Evolutionary conservation across 1,139 yeast species (phyloP), one percentile per base, ranked within the genome.

Genomic region (Scheffersomyces illinoinensis): DNA sequence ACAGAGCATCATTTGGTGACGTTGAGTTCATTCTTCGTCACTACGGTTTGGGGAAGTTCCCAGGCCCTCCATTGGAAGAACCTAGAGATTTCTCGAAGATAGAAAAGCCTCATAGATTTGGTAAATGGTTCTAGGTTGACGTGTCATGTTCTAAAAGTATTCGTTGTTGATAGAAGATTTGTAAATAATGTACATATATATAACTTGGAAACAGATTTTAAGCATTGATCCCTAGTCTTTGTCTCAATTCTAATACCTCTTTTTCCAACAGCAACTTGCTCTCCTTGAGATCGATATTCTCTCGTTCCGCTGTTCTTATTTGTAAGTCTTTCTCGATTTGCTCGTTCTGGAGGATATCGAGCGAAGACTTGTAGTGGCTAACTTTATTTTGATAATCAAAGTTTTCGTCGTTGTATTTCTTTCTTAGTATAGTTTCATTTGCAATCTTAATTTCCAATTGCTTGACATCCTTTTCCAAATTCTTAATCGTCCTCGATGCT

Each of bases 1-100:
- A 90, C 60, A 84, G 96, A 66, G 91, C 86, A 54, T 78, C 85
- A 12, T 91, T 93, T 73, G 98, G 98, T 18, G 97, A 95, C 71
- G 88, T 93, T 39, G 86, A 85, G 51, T 84, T 77, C 20, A 86
- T 88, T 39, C 78, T 92, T 62, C 82, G 82, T 61, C 83, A 85
- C 60, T 91, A 88, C 68, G 98, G 97, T 0, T 77, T 93, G 61
- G 97, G 97, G 0, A 72, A 71, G 52, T 66, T 61, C 23, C 73
- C 70, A 21, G 64, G 72, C 1, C 71, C 71, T 12, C 68, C 66
- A 50, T 64, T 74, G 50, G 60, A 67, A 10, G 71, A 69, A 62
- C 79, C 79, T 52, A 70, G 79, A 61, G 75, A 73, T 59, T 70
- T 68, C 56, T 63, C 72, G 4, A 60, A 63, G 12, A 54, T 53